Base-by-base conservation (phyloP, 108 stramenopile species). In the Hondaea fermentalgiana region DNA sequence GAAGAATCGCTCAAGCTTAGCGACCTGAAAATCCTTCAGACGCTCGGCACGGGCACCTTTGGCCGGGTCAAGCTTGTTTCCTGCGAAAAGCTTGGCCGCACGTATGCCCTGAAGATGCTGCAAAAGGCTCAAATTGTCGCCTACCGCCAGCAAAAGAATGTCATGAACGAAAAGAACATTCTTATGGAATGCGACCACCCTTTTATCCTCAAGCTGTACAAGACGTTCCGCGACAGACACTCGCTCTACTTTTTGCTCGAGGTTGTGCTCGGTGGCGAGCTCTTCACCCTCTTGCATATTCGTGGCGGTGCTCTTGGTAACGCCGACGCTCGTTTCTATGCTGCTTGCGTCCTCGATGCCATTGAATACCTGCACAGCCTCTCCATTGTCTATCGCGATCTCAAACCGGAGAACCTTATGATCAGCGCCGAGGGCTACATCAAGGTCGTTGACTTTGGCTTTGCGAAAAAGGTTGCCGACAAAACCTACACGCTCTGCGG, bases 381-480 rank as follows among this genome's bases (percentile, higher is more conserved):
- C 58, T 90, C 93, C 87, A 95, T 96, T 60, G 93, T 90, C 58
- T 96, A 96, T 88, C 92, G 96, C 60, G 96, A 96, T 91, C 92
- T 96, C 72, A 96, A 96, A 92, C 97, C 97, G 29, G 97, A 98
- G 87, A 98, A 98, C 91, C 94, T 97, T 8, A 89, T 98, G 88
- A 93, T 99, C 69, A 97, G 97, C 89, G 59, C 92, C 29, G 91
- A 93, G 87, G 99, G 99, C 44, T 99, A 98, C 94, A 96, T 97
- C 88, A 97, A 98, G 44, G 93, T 99, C 44, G 97, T 99, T 43
- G 99, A 99, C 95, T 95, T 99, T 89, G 99, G 99, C 47, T 99
- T 99, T 90, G 99, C 99, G 60, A 99, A 99, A 95, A 92, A 97
- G 88, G 96, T 99, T 25, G 93, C 96, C 88, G 98, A 96, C 91